These are phyloP conservation scores for Meira miltonrushii DNA, from an alignment of 1,284 basidiomycete species.

Conservation along the genomic window DNA sequence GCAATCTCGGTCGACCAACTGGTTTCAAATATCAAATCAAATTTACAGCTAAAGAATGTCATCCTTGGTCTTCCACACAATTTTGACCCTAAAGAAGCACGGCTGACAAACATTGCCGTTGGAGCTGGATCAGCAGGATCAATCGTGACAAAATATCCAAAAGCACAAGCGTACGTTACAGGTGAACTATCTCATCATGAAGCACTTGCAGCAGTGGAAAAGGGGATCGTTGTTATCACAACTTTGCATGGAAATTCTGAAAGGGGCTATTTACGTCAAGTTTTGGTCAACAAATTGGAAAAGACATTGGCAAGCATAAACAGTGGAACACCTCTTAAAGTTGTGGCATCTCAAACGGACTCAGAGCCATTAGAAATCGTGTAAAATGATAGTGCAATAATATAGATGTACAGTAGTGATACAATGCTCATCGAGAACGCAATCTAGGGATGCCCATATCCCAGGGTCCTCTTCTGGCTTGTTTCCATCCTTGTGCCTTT, in stretches of 20 bases:
- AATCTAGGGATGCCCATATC: slow-evolving; percentile 16
- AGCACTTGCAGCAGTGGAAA: slow-evolving; percentile 39
- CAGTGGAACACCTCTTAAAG: not conserved
- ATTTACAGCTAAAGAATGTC: too few species aligned
- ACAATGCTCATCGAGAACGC: not conserved
- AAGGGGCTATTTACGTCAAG: slow-evolving; percentile 33
- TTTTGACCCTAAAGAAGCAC: not conserved
- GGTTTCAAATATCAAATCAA: not conserved
- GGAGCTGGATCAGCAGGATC: too few species aligned
- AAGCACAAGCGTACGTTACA: not conserved
- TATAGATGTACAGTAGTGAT: not conserved
- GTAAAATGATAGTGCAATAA: not conserved
- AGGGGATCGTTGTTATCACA: slow-evolving; percentile 43
- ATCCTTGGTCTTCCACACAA: slow-evolving; percentile 4
- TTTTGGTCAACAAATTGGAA: slow-evolving; percentile 27
- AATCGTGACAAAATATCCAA: not conserved
- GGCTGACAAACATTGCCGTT: not conserved
- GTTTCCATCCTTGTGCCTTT: slow-evolving; percentile 36
- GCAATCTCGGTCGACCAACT: not conserved
- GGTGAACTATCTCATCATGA: slow-evolving; percentile 33
- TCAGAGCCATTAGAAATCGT: not conserved
- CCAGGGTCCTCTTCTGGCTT: slow-evolving; percentile 40
- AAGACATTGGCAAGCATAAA: not conserved
- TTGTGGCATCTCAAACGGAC: not conserved
- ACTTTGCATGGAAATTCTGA: slow-evolving; percentile 49